Conservation (phyloP, 2,329 filamentous ascomycete genomes). For the Volutella citrinella region DNA sequence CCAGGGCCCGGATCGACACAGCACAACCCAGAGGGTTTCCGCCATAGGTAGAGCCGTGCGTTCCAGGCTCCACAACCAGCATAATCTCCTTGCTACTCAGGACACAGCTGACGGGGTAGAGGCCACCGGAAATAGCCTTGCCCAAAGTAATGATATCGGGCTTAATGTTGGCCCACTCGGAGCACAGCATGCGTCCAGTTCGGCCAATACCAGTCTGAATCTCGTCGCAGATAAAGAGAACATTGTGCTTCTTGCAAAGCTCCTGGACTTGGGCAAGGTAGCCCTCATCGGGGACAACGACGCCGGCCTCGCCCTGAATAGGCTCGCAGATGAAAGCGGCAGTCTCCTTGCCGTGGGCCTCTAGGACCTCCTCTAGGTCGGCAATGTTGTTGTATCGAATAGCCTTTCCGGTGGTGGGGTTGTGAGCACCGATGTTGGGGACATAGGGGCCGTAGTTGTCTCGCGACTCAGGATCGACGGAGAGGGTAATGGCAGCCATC, state of each 20-base stretch:
- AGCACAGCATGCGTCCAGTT: conserved; percentile 90
- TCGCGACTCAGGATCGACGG: conserved; percentile 89
- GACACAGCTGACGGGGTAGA: conserved; percentile 98
- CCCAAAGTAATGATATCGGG: conserved; percentile 92
- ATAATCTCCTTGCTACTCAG: conserved; percentile 87
- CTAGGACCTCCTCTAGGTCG: conserved; percentile 76
- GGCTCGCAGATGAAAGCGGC: conserved; percentile 94
- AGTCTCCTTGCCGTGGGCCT: conserved; percentile 77
- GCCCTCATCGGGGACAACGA: conserved; percentile 87
- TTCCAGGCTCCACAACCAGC: conserved; percentile 93
- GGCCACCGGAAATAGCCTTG: conserved; percentile 96
- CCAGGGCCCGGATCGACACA: conserved; percentile 89
- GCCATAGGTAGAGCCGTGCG: conserved; percentile 97
- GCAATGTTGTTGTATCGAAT: conserved; percentile 85
- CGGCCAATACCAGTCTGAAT: conserved; percentile 97
- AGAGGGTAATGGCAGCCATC: conserved; percentile 95
- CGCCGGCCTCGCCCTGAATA: conserved; percentile 95
- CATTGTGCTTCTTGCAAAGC: conserved; percentile 92
- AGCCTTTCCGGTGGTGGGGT: conserved; percentile 69
- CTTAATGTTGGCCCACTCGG: conserved; percentile 92
- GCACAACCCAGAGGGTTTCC: conserved; percentile 95
- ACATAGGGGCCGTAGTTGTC: conserved; percentile 97
- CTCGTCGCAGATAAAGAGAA: conserved; percentile 95
- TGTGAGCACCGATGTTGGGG: conserved; percentile 76
- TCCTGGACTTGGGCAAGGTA: conserved; percentile 79